Conservation (phyloP, 2,329 filamentous ascomycete genomes). For the Bipolaris victoriae region DNA sequence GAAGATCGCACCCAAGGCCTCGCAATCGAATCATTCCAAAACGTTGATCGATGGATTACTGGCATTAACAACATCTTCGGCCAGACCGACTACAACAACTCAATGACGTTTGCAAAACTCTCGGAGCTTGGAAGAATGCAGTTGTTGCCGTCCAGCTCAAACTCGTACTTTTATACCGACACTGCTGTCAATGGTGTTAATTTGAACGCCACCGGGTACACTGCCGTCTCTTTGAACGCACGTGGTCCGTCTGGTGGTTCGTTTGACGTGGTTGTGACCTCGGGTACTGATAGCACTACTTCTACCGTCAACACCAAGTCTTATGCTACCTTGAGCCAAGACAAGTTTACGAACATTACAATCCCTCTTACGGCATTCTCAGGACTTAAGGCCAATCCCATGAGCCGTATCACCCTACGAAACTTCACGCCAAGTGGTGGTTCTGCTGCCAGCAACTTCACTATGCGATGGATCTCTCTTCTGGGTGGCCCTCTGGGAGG, state of each 20-base stretch:
- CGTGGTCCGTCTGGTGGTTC: constrained; percentile 11
- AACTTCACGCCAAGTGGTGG: constrained; percentile 12
- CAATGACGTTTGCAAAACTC: constrained; percentile 15
- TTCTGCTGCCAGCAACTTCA: constrained; percentile 12
- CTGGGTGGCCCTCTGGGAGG: constrained; percentile 3
- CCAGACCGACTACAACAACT: constrained; percentile 13
- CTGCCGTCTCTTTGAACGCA: constrained; percentile 10
- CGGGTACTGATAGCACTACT: not conserved
- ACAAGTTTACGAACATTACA: constrained; percentile 13
- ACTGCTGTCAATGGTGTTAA: constrained; percentile 6
- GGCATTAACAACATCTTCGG: constrained; percentile 19
- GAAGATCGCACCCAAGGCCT: constrained; percentile 13
- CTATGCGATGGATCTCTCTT: constrained; percentile 11
- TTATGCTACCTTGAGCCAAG: constrained; percentile 8
- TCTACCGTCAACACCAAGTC: constrained; percentile 11
- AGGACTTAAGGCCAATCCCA: constrained; percentile 1
- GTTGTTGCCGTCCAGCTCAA: constrained; percentile 4
- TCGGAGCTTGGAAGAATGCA: constrained; percentile 14
- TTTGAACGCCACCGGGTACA: constrained; percentile 13
- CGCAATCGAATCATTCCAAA: constrained; percentile 15
- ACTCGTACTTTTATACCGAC: constrained; percentile 12
- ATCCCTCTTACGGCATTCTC: constrained; percentile 14
- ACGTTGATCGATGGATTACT: constrained; percentile 15
- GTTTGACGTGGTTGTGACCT: constrained; percentile 11
- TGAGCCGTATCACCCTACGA: constrained; percentile 12